Base-by-base conservation (phyloP, 345 rosid genomes). In the Citrus hindsii region DNA sequence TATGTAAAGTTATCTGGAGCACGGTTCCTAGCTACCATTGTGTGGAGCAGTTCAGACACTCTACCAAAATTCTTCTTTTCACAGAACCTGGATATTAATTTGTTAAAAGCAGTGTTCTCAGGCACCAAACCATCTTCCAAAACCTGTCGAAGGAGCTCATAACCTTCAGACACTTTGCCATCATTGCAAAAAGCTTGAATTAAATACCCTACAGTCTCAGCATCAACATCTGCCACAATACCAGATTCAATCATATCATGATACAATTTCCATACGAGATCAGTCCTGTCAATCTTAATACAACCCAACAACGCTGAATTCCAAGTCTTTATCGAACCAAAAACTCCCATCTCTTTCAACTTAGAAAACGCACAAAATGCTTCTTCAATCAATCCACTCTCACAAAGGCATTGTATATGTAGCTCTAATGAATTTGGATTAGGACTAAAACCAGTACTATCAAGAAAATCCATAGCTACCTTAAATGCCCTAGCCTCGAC, bases 401-500 rank as follows among this genome's bases (percentile, higher is more conserved):
- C 84, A 79, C 85, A 85, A 76, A 90, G 93, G 85, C 88, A 85
- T 66, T 82, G 82, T 19, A 89, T 78, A 73, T 85, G 90, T 22
- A 60, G 83, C 84, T 90, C 90, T 55, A 87, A 73, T 32, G 85
- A 83, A 75, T 9, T 67, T 9, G 51, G 70, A 42, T 79, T 80
- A 0, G 94, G 92, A 18, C 42, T 71, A 79, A 85, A 88, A 59
- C 87, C 87, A 19, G 86, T 79, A 40, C 40, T 55, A 40, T 84
- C 71, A 7, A 89, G 87, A 71, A 92, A 86, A 59, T 33, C 51
- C 75, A 76, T 86, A 24, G 94, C 90, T 48, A 82, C 90, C 78
- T 65, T 80, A 1, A 69, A 81, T 6, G 91, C 89, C 79, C 86
- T 88, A 37, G 90, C 87, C 82, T 86, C 92, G 81, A 93, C 83